Conservation (phyloP, 257 asterid species). For the Lavandula angustifolia region DNA sequence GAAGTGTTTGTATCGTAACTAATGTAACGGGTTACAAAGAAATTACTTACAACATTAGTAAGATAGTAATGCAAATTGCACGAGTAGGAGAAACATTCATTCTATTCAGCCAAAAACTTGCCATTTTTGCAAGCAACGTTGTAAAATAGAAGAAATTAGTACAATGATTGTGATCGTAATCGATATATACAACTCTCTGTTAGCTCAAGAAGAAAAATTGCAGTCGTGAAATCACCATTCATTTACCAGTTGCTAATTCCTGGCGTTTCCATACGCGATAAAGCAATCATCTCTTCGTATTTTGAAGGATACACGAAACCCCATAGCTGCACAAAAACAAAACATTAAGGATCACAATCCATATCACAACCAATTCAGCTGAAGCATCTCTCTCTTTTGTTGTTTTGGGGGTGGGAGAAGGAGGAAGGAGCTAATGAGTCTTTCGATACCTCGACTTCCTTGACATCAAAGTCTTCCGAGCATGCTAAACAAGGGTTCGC, state of each 20-base stretch:
- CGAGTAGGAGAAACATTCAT: too few relatives aligned
- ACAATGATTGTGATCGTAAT: too few relatives aligned
- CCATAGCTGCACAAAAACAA: constrained; percentile 67
- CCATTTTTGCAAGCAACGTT: too few relatives aligned
- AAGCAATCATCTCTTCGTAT: constrained; percentile 71
- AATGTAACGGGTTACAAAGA: too few relatives aligned
- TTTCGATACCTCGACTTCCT: constrained; percentile 78
- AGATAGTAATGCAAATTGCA: too few relatives aligned
- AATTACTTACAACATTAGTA: too few relatives aligned
- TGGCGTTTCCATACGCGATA: constrained; percentile 58
- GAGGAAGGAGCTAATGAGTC: background rate
- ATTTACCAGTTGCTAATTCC: constrained; percentile 68
- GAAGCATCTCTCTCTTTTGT: too few relatives aligned
- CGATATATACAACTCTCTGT: too few relatives aligned
- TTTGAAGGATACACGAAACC: constrained; percentile 87
- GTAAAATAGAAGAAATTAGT: too few relatives aligned
- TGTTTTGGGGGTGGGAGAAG: background rate
- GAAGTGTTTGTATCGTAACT: too few relatives aligned
- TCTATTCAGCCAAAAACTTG: too few relatives aligned
- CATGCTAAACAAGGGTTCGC: constrained; percentile 79
- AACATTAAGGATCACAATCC: background rate
- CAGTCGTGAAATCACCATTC: background rate
- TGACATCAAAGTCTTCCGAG: constrained; percentile 67
- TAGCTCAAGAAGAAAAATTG: background rate
- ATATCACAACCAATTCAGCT: too few relatives aligned